Conservation (phyloP, 257 asterid species). For the Ilex aquifolium region DNA sequence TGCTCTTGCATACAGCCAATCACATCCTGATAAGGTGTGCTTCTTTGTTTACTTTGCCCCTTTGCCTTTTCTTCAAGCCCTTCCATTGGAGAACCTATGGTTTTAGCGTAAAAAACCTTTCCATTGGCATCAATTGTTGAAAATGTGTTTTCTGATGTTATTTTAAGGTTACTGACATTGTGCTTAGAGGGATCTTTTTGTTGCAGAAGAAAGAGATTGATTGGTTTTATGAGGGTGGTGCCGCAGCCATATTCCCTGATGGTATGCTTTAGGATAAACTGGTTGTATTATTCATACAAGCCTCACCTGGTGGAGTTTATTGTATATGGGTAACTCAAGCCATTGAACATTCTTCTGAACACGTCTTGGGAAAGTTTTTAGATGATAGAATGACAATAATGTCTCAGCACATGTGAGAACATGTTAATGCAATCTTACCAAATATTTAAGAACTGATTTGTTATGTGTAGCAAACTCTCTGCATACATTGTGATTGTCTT, state of each 20-base stretch:
- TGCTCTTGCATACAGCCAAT: conserved; percentile 78
- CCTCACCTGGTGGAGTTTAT: too few species aligned
- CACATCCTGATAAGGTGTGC: conserved; percentile 79
- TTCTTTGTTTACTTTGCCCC: conserved; percentile 12
- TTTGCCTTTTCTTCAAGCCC: not conserved
- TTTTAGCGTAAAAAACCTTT: not conserved
- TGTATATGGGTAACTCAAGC: too few species aligned
- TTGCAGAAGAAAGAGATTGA: conserved; percentile 92
- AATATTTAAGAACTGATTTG: too few species aligned
- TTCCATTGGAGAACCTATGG: not conserved
- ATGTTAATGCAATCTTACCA: too few species aligned
- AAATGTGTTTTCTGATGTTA: conserved; percentile 1
- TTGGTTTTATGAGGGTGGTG: conserved; percentile 99
- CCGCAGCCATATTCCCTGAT: conserved; percentile 93
- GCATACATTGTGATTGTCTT: too few species aligned
- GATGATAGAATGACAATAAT: too few species aligned
- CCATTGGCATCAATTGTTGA: not conserved
- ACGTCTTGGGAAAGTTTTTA: too few species aligned
- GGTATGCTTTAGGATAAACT: conserved; percentile 36
- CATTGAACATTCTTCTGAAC: too few species aligned
- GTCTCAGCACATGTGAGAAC: too few species aligned
- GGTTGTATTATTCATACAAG: too few species aligned
- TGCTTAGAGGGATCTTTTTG: conserved; percentile 85
- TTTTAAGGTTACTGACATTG: conserved; percentile 80
- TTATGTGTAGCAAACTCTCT: too few species aligned